Conservation (phyloP, 2,329 filamentous ascomycete species). For the Botrytis tulipae region DNA sequence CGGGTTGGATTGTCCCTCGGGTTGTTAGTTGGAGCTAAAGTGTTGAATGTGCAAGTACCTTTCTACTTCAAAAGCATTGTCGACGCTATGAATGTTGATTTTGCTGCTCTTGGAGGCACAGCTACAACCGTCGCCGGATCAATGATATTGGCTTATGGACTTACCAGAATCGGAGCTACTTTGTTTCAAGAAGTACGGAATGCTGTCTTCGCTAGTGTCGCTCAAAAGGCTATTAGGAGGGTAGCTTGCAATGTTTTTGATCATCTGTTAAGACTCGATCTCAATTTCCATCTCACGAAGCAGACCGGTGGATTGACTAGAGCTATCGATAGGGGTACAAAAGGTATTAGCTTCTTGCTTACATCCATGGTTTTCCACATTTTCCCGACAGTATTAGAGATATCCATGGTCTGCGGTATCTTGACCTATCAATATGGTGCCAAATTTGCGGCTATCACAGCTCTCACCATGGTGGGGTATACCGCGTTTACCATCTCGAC, state of each 20-base stretch:
- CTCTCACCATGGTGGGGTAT: slow-evolving; percentile 87
- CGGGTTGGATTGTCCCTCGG: slow-evolving; percentile 82
- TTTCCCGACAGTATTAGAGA: slow-evolving; percentile 88
- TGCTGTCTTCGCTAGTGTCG: slow-evolving; percentile 93
- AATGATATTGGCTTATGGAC: slow-evolving; percentile 91
- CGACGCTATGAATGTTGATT: slow-evolving; percentile 95
- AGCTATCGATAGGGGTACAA: slow-evolving; percentile 94
- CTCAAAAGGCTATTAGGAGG: slow-evolving; percentile 89
- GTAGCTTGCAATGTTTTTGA: slow-evolving; percentile 92
- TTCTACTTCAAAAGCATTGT: slow-evolving; percentile 99
- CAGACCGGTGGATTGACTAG: slow-evolving; percentile 93
- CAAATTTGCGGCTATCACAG: slow-evolving; percentile 89
- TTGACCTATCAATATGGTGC: slow-evolving; percentile 93
- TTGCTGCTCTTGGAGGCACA: slow-evolving; percentile 81
- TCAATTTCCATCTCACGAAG: slow-evolving; percentile 89
- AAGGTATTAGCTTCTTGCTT: slow-evolving; percentile 94
- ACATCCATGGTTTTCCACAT: slow-evolving; percentile 99
- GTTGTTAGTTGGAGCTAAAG: slow-evolving; percentile 84
- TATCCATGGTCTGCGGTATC: slow-evolving; percentile 92
- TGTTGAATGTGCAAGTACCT: slow-evolving; percentile 94
- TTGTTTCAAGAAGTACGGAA: slow-evolving; percentile 93
- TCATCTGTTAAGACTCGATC: slow-evolving; percentile 81
- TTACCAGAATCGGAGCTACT: slow-evolving; percentile 82
- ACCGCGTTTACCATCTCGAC: slow-evolving; percentile 96
- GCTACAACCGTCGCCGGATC: slow-evolving; percentile 85